These are phyloP conservation scores for Mucor velutinosus DNA, from an alignment of 371 early-diverging fungal genomes.

Conservation along the genomic window DNA sequence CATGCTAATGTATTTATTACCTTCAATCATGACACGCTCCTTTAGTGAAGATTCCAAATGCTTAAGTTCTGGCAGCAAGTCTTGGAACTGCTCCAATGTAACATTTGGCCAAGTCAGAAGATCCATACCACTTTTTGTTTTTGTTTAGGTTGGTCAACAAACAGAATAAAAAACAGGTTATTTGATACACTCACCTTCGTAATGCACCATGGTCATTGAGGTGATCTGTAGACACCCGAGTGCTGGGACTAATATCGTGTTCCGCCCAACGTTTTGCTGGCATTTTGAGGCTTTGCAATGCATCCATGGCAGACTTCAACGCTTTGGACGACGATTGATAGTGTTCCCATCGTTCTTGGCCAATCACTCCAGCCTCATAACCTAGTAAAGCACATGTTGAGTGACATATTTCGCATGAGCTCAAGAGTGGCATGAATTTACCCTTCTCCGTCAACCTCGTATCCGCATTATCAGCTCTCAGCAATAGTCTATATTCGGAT, in stretches of 20 bases:
- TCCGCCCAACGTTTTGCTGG: constrained; percentile 59
- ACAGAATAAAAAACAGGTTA: background rate
- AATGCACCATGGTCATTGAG: constrained; percentile 56
- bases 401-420: background rate
- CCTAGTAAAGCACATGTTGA: constrained; percentile 23
- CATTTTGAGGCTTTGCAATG: constrained; percentile 43
- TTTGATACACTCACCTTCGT: constrained; percentile 45
- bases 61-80: constrained; percentile 49
- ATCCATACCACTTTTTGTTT: constrained; percentile 58
- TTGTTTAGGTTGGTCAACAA: background rate
- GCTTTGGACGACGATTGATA: constrained; percentile 36
- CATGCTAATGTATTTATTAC: constrained; percentile 11
- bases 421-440: background rate
- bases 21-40: constrained; percentile 60
- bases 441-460: constrained; percentile 71
- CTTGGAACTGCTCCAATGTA: constrained; percentile 45
- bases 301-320: constrained; percentile 41
- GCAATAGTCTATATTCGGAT: constrained; percentile 79
- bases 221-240: background rate
- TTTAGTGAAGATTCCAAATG: constrained; percentile 44
- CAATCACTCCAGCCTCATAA: constrained; percentile 56
- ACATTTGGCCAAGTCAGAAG: constrained; percentile 54
- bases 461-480: constrained; percentile 87
- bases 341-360: constrained; percentile 49
- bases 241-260: constrained; percentile 38